Base-by-base conservation (phyloP, 2,329 filamentous ascomycete species). In the Phaeosphaeria sp. region DNA sequence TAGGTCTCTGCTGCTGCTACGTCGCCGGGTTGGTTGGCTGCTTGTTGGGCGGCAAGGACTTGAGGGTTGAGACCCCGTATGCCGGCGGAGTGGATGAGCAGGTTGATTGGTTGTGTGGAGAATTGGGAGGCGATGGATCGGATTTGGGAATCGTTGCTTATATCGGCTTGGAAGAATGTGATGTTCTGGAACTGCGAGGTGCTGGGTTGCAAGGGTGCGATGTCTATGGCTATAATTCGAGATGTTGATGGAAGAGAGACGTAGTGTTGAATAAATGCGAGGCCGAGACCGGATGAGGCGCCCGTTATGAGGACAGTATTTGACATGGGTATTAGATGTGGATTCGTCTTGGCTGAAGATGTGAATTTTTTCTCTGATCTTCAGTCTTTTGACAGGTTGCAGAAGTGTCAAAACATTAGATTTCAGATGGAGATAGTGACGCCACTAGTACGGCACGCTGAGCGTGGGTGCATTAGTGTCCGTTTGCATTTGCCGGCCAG, bases 211-310 rank as follows among this genome's bases (percentile, higher is more conserved):
- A 63, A 41, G 6, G 63, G 58, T 0, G 48, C 20, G 25, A 58
- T 56, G 55, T 75, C 72, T 1, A 74, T 22, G 1, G 65, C 71
- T 49, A 72, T 49, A 18, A 73, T 66, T 9, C 43, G 54, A 6
- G 52, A 49, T 0, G 62, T 47, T 1, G 54, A 47, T 13, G 52
- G 54, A 0, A 58, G 60, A 0, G 63, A 62, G 36, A 58, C 50
- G 57, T 73, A 72, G 64, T 74, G 64, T 15, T 63, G 42, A 5
- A 71, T 27, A 47, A 74, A 90, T 67, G 85, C 87, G 55, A 86
- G 86, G 30, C 95, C 95, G 77, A 99, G 97, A 63, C 95, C 95
- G 36, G 92, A 95, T 4, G 91, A 95, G 36, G 94, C 93, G 57
- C 95, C 94, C n/a, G 95, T 98, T 68, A 99, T 87, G 56, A 98